Conservation (phyloP, 257 asterid species). For the Nicotiana attenuata region DNA sequence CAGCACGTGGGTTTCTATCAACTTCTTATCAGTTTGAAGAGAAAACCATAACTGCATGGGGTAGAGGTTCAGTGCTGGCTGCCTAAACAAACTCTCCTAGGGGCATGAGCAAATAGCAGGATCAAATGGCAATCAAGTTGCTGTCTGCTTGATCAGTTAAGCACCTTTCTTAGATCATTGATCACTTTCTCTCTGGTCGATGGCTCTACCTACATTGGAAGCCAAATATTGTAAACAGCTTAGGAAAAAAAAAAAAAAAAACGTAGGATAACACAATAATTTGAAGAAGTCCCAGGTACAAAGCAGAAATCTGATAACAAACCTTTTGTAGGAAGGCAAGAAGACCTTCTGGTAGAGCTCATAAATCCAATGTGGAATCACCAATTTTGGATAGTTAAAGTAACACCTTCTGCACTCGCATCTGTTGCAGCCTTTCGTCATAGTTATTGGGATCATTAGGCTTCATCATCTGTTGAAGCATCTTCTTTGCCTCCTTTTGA, state of each 20-base stretch:
- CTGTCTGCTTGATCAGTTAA: not conserved
- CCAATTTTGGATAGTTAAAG: constrained; percentile 59
- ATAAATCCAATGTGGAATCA: constrained; percentile 59
- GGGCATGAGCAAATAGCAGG: not conserved
- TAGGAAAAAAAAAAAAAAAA: not conserved
- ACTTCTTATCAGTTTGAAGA: not conserved
- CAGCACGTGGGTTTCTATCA: too few species aligned
- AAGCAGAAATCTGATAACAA: not conserved
- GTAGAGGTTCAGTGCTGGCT: not conserved
- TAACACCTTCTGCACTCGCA: constrained; percentile 53
- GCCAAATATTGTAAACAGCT: not conserved
- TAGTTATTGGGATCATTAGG: constrained; percentile 60
- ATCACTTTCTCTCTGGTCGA: not conserved
- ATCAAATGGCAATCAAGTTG: not conserved
- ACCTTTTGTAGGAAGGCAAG: constrained; percentile 71
- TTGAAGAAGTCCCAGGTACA: too few species aligned
- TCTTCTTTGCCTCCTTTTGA: constrained; percentile 53
- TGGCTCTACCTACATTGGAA: not conserved
- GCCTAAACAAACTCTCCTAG: not conserved
- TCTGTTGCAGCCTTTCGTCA: constrained; percentile 54
- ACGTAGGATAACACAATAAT: too few species aligned
- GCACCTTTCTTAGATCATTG: not conserved
- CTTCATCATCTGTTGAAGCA: constrained; percentile 63
- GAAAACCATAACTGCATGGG: not conserved
- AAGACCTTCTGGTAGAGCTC: constrained; percentile 74